A percentile compares a stretch with the other conserved stretches of the same genome.
These are phyloP conservation scores for Eutrema heterophyllum DNA, from an alignment of 345 rosid species.

Conservation along the genomic window DNA sequence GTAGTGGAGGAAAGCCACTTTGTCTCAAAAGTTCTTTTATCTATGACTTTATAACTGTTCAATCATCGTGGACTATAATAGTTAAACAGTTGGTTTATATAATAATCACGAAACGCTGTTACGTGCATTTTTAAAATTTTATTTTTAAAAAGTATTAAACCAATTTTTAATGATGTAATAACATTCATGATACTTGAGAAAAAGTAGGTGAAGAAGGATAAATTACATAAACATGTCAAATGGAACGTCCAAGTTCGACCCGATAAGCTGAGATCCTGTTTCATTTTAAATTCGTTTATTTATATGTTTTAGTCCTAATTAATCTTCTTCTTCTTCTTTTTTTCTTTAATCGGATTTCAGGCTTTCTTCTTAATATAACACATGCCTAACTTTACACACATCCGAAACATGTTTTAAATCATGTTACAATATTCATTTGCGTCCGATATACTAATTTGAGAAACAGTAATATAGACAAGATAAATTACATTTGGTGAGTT, in stretches of 20 bases:
- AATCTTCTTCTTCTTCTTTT: too few species aligned
- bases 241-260: too few species aligned
- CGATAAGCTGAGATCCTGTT: too few species aligned
- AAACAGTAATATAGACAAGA: not conserved
- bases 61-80: slow-evolving; percentile 4
- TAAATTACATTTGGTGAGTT: not conserved
- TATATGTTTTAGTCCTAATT: not conserved
- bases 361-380: too few species aligned
- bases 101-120: not conserved
- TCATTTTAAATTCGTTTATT: too few species aligned
- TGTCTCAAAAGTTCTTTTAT: slow-evolving; percentile 8
- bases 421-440: too few species aligned
- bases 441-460: not conserved
- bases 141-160: not conserved
- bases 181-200: not conserved
- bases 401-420: not conserved
- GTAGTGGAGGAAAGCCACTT: slow-evolving; percentile 11
- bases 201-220: too few species aligned
- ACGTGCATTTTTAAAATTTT: not conserved
- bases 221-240: too few species aligned
- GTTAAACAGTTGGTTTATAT: not conserved
- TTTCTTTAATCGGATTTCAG: too few species aligned
- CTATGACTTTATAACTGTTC: not conserved
- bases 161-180: not conserved
- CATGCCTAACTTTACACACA: too few species aligned